Evolutionary conservation across 2,329 filamentous ascomycete genomes (phyloP).

Genomic region (Neonectria faginata): DNA sequence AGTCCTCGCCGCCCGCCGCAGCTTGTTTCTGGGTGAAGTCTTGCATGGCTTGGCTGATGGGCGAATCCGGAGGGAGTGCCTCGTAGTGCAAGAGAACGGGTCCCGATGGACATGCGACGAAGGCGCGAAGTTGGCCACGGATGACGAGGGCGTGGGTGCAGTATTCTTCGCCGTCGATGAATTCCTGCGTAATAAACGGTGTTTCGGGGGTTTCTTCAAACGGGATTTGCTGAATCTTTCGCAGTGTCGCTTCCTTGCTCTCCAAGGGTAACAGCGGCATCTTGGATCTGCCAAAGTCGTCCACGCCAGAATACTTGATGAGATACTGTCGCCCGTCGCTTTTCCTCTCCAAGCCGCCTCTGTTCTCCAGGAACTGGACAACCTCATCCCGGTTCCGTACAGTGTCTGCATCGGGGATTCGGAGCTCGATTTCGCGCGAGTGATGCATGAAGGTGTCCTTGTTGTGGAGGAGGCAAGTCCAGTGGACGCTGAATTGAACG

Average conservation of each 20-base stretch:
- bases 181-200: conserved; percentile 71
- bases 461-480: conserved; percentile 70
- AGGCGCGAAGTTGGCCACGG: conserved; percentile 72
- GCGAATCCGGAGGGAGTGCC: conserved; percentile 65
- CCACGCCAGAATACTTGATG: conserved; percentile 73
- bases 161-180: conserved; percentile 71
- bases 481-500: conserved; percentile 70
- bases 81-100: conserved; percentile 75
- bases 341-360: conserved; percentile 31
- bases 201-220: conserved; percentile 55
- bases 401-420: conserved; percentile 62
- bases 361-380: conserved; percentile 61
- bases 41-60: conserved; percentile 70
- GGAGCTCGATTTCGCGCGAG: conserved; percentile 64
- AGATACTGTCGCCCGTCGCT: conserved; percentile 60
- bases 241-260: conserved; percentile 58
- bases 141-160: conserved; percentile 78
- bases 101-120: conserved; percentile 73
- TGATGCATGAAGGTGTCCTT: conserved; percentile 74
- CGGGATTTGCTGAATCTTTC: conserved; percentile 41
- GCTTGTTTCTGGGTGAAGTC: conserved; percentile 72
- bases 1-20: conserved; percentile 56
- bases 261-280: conserved; percentile 74
- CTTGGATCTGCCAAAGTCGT: conserved; percentile 68
- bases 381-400: conserved; percentile 66